Evolutionary conservation across 805 yeast species (phyloP), one percentile per base, ranked within the genome.

Genomic region (Lipomyces lipofer): DNA sequence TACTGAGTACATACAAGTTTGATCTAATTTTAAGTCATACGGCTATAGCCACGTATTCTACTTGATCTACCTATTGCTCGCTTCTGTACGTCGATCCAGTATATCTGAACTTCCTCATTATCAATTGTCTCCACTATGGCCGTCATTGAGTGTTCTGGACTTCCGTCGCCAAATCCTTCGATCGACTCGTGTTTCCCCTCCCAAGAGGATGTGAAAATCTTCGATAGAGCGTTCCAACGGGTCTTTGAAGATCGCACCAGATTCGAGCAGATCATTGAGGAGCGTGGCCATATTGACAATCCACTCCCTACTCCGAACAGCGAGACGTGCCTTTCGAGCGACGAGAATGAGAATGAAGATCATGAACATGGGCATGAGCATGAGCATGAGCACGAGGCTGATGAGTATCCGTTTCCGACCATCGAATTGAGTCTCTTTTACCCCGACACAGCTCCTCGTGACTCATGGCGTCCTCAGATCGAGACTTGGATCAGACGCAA

Each of bases 391-490:
- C 38, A 39, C 8, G 55, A 39, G 28, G 42, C 54, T 15, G 46
- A 28, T 4, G 60, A 50, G 42, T 53, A 49, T 29, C 60, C 58
- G 9, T 53, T 60, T 44, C 61, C 61, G 4, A 30, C 33, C 17
- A 39, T 49, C 25, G 49, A 36, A 17, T 24, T 48, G 40, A 40
- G 52, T 25, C 58, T 70, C 47, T 59, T 71, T 47, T 71, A 67
- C 50, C 69, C 74, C 24, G 74, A 71, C 58, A 71, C 74, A 13
- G 73, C 73, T 3, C 73, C 73, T 2, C 58, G 72, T 19, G 59
- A 65, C 19, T 63, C 66, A 10, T 71, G 74, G 73, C 53, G 72
- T 32, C 71, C 71, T 2, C 73, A 70, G 60, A 43, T 70, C 48
- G 71, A 69, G 54, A 54, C 66, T n/a, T 70, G 73, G 73, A 63